Evolutionary conservation across 2,329 filamentous ascomycete species (phyloP).

Genomic region (Xylogone sp.): DNA sequence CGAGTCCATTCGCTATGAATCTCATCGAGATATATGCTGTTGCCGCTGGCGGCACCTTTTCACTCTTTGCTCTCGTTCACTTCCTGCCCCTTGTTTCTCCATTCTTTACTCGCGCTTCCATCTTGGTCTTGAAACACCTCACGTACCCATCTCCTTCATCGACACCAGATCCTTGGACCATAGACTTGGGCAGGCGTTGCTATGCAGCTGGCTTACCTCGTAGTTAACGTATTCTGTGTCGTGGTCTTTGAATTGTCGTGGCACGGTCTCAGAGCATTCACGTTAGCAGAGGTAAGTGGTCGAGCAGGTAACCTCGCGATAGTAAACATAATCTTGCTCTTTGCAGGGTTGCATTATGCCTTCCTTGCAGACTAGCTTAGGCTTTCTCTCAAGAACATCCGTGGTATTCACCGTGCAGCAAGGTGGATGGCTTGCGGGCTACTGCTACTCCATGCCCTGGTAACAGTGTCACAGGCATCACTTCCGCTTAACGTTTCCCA

Average conservation of each 20-base stretch:
- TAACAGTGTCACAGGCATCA: not conserved
- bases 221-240: not conserved
- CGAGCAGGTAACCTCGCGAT: slow-evolving; percentile 11
- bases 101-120: not conserved
- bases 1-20: not conserved
- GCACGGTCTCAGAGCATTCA: not conserved
- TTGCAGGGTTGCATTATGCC: slow-evolving; percentile 15
- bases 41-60: not conserved
- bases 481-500: slow-evolving; percentile 7
- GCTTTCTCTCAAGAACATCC: slow-evolving; percentile 15
- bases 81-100: not conserved
- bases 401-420: slow-evolving; percentile 14
- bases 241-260: not conserved
- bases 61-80: slow-evolving; percentile 3
- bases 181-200: not conserved
- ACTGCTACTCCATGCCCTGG: too few relatives aligned
- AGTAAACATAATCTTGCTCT: slow-evolving; percentile 16
- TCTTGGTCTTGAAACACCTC: not conserved
- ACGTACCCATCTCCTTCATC: not conserved
- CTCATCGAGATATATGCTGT: slow-evolving; percentile 5
- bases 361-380: slow-evolving; percentile 18
- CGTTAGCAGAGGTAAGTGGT: not conserved
- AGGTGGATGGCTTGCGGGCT: slow-evolving; percentile 16
- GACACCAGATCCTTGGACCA: not conserved
- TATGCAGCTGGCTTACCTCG: not conserved